Evolutionary conservation across 2,329 filamentous ascomycete genomes (phyloP).

Genomic region (Penicillium sp.): DNA sequence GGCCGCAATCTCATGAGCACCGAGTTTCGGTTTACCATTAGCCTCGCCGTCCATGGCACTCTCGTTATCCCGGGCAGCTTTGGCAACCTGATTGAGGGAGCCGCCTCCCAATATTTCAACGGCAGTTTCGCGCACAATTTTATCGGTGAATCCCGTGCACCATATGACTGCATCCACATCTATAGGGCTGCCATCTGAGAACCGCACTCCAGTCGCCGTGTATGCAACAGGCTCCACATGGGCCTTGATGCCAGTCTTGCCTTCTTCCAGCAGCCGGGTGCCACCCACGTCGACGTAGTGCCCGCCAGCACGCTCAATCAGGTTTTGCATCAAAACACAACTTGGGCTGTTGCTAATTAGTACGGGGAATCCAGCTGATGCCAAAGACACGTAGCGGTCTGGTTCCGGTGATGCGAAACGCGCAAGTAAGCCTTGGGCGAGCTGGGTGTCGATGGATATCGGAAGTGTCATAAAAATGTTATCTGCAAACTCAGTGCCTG

Average conservation of each 20-base stretch:
- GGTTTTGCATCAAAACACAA: slow-evolving; percentile 29
- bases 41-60: background rate
- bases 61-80: background rate
- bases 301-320: slow-evolving; percentile 42
- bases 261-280: slow-evolving; percentile 21
- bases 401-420: slow-evolving; percentile 31
- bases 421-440: slow-evolving; percentile 20
- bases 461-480: slow-evolving; percentile 10
- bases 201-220: background rate
- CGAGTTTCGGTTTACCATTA: background rate
- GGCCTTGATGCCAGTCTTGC: background rate
- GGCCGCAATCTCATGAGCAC: background rate
- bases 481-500: slow-evolving; percentile 15
- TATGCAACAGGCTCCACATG: background rate
- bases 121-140: background rate
- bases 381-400: slow-evolving; percentile 36
- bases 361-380: slow-evolving; percentile 39
- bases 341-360: slow-evolving; percentile 30
- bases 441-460: slow-evolving; percentile 11
- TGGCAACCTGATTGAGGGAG: background rate
- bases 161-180: background rate
- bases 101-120: background rate
- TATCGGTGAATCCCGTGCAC: background rate
- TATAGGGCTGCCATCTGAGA: background rate
- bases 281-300: slow-evolving; percentile 45